phyloP scores from a whole-genome alignment of 345 rosid genomes.

The Heritiera fomes region DNA sequence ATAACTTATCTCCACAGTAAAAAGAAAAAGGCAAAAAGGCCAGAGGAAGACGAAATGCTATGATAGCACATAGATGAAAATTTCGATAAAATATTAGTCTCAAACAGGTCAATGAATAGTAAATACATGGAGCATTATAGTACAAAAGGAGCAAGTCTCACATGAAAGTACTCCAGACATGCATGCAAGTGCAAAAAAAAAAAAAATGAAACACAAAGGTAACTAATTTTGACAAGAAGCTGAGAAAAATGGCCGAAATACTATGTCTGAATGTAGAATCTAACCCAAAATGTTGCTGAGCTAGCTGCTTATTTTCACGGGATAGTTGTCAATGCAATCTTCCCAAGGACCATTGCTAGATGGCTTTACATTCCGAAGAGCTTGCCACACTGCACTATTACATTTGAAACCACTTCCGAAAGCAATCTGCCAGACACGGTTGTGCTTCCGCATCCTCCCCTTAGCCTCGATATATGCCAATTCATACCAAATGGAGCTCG shows the following conservation, averaged over 20 bases:
- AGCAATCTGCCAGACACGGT: conserved; percentile 60
- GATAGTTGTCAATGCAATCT: conserved; percentile 43
- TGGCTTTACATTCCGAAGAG: conserved; percentile 38
- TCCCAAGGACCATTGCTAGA: conserved; percentile 40
- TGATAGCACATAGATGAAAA: neutral
- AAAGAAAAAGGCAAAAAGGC: neutral
- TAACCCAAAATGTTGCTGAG: conserved; percentile 7
- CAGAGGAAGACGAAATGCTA: neutral
- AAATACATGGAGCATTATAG: conserved; percentile 1
- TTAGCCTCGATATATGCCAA: conserved; percentile 52
- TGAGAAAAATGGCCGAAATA: neutral
- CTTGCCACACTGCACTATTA: conserved; percentile 54
- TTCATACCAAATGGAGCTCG: conserved; percentile 63
- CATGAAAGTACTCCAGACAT: conserved; percentile 6
- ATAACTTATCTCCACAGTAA: too few species aligned
- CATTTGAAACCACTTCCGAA: conserved; percentile 59
- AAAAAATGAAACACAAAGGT: neutral
- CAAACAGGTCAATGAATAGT: neutral
- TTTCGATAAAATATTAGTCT: neutral
- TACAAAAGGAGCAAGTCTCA: conserved; percentile 2
- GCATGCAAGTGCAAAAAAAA: neutral
- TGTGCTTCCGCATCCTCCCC: conserved; percentile 45
- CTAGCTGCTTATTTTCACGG: conserved; percentile 38
- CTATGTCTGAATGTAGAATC: conserved; percentile 10
- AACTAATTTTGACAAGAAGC: neutral